Conservation (phyloP, 1,139 yeast genomes). For the Saccharomyces hybrid region DNA sequence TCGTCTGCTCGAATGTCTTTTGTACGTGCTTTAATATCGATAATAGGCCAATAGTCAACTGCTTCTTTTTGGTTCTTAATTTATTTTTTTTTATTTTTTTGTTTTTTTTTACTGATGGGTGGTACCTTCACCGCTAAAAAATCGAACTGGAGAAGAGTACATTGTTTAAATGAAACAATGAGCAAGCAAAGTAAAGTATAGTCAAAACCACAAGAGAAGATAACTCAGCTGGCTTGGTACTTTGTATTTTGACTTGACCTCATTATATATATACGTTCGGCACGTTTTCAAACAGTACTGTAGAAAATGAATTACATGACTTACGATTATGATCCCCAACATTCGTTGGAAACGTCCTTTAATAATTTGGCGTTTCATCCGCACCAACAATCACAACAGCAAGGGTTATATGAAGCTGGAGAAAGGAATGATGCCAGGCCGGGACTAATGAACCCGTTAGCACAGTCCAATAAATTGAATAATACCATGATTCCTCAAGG, state of each 20-base stretch:
- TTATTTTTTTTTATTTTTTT: background rate
- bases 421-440: background rate
- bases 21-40: background rate
- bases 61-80: background rate
- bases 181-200: background rate
- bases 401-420: slow-evolving; percentile 9
- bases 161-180: background rate
- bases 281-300: background rate
- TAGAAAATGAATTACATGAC: slow-evolving; percentile 9
- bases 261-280: background rate
- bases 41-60: background rate
- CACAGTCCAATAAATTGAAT: background rate
- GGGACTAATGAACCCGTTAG: background rate
- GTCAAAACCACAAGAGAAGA: background rate
- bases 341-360: slow-evolving; percentile 10
- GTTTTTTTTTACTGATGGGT: background rate
- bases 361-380: slow-evolving; percentile 6
- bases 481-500: background rate
- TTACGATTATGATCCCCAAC: slow-evolving; percentile 12
- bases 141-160: background rate
- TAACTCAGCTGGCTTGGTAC: slow-evolving; percentile 1
- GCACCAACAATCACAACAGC: slow-evolving; percentile 7
- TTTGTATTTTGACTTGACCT: background rate
- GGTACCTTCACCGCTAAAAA: background rate
- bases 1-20: background rate